Evolutionary conservation across 78 protist species (phyloP).

Genomic region (Dictyostelium intermedium): DNA sequence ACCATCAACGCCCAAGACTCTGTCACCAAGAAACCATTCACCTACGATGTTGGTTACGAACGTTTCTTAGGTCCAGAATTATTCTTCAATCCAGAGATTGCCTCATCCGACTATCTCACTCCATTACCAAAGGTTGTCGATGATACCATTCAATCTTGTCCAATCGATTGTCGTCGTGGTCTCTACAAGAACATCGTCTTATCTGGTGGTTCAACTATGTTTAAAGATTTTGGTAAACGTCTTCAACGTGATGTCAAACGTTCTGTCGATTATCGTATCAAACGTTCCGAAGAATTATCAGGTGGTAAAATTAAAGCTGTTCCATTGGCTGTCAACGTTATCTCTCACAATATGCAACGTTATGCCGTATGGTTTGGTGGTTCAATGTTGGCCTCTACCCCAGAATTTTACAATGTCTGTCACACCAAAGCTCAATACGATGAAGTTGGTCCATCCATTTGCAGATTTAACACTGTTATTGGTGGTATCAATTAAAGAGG

Average conservation of each 20-base stretch:
- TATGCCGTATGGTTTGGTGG: conserved; percentile 99
- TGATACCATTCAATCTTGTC: conserved; percentile 93
- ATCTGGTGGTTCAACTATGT: conserved; percentile 99
- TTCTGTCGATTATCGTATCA: conserved; percentile 85
- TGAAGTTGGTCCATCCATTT: conserved; percentile 96
- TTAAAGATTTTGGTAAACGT: conserved; percentile 96
- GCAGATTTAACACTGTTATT: conserved; percentile 92
- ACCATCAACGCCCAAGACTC: conserved; percentile 20
- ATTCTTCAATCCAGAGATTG: conserved; percentile 99
- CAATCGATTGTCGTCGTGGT: conserved; percentile 96
- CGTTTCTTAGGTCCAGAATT: conserved; percentile 99
- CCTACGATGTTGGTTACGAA: conserved; percentile 98
- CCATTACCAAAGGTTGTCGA: conserved; percentile 97
- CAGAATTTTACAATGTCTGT: conserved; percentile 93
- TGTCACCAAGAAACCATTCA: conserved; percentile 87
- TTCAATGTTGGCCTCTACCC: conserved; percentile 93
- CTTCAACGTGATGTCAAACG: conserved; percentile 95
- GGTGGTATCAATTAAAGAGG: not conserved
- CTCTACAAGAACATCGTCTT: conserved; percentile 98
- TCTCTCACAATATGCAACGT: conserved; percentile 95
- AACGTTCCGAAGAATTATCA: conserved; percentile 76
- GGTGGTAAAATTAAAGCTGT: conserved; percentile 88
- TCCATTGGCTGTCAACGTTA: conserved; percentile 96
- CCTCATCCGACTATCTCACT: conserved; percentile 89
- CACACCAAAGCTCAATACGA: conserved; percentile 97